Percentiles rank a stretch among this genome's conserved stretches.
These are phyloP conservation scores for Baeospora myosura DNA, from an alignment of 1,284 basidiomycete species.

Conservation along the genomic window DNA sequence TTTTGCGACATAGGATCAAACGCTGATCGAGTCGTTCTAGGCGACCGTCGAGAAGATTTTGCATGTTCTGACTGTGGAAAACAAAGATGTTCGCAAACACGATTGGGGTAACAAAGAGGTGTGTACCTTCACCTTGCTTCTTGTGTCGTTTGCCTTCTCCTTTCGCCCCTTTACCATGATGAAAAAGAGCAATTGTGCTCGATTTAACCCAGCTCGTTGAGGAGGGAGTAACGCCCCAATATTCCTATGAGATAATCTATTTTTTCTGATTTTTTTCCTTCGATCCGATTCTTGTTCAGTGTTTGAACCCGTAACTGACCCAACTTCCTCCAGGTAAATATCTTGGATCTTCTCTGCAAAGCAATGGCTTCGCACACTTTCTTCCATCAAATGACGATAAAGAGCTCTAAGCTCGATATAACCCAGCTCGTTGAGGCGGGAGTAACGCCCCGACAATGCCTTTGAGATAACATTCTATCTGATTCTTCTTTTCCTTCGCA, in stretches of 20 bases:
- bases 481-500: slow-evolving; percentile 17
- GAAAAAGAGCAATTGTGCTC: slow-evolving; percentile 76
- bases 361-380: no score
- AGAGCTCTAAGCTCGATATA: slow-evolving; percentile 54
- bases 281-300: slow-evolving; percentile 50
- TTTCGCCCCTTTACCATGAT: slow-evolving; percentile 35
- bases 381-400: slow-evolving; percentile 53
- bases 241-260: slow-evolving; percentile 53
- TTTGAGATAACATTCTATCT: slow-evolving; percentile 41
- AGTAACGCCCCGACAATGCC: slow-evolving; percentile 46
- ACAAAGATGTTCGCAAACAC: slow-evolving; percentile 89
- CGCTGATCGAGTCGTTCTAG: slow-evolving; percentile 31
- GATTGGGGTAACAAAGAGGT: slow-evolving; percentile 99
- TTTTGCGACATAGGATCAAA: neutral
- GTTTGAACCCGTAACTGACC: slow-evolving; percentile 25
- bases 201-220: slow-evolving; percentile 73
- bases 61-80: slow-evolving; percentile 74
- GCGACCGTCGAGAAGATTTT: slow-evolving; percentile 83
- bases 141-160: slow-evolving; percentile 6
- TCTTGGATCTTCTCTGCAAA: neutral
- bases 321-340: neutral
- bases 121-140: slow-evolving; percentile 21
- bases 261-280: slow-evolving; percentile 36
- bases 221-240: slow-evolving; percentile 70
- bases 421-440: slow-evolving; percentile 50